Evolutionary conservation across 768 basidiomycete species (phyloP).

Genomic region (Asterophora lycoperdoides): DNA sequence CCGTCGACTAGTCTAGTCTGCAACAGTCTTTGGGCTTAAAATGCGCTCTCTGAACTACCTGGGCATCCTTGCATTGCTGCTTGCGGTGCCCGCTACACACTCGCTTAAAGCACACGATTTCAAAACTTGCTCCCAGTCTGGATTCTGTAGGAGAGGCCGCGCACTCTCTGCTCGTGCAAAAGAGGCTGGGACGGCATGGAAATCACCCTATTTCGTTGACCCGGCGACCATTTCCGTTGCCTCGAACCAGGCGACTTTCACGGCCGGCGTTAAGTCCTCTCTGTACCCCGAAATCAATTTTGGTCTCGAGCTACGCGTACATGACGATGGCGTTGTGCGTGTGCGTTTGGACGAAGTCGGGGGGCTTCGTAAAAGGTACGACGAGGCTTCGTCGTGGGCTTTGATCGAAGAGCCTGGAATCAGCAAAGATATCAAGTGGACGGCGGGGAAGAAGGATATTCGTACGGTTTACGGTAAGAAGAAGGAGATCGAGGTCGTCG

Average conservation of each 20-base stretch:
- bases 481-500: conserved; percentile 59
- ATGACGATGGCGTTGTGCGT: conserved; percentile 85
- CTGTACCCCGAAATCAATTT: conserved; percentile 86
- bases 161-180: conserved; percentile 73
- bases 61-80: conserved; percentile 32
- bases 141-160: conserved; percentile 87
- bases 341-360: conserved; percentile 88
- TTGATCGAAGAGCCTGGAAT: conserved; percentile 68
- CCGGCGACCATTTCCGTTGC: conserved; percentile 48
- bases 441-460: conserved; percentile 57
- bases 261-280: conserved; percentile 70
- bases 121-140: conserved; percentile 92
- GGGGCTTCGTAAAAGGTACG: conserved; percentile 78
- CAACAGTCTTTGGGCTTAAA: no score
- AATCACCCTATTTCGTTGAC: conserved; percentile 83
- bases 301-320: conserved; percentile 75
- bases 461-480: conserved; percentile 63
- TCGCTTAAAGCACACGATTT: conserved; percentile 83
- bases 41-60: conserved; percentile 32
- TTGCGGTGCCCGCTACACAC: conserved; percentile 32
- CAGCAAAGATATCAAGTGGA: conserved; percentile 60
- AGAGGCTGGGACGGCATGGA: conserved; percentile 57
- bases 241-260: conserved; percentile 56
- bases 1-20: no score
- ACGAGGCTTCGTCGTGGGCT: conserved; percentile 91